Evolutionary conservation across 1,284 basidiomycete genomes (phyloP), one percentile per base, ranked within the genome.

Genomic region (Sparassis latifolia): DNA sequence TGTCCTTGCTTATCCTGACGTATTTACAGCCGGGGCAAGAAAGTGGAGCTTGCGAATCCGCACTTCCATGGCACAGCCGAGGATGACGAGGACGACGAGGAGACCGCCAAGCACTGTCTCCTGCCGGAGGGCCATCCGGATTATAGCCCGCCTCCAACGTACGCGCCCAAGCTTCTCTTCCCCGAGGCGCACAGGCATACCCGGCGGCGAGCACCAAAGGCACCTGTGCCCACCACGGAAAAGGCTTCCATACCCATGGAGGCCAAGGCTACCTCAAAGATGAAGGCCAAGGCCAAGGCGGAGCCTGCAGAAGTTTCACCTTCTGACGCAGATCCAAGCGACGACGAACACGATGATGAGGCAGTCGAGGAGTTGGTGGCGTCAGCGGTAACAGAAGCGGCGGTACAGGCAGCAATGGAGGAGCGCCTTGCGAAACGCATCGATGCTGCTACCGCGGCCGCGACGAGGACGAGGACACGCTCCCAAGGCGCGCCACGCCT

Each of bases 101-200:
- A 29, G 54, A 53, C 0, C 71, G 70, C 5, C 70, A 74, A 33
- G 68, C 70, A 1, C 70, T 66, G 2, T 72, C 78, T 3, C 62
- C 71, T 82, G 4, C 76, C 77, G 0, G 62, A 72, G 3, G 68
- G 73, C 2, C 71, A 83, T 53, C 75, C 76, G 0, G 78, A 80
- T 49, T 82, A 69, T 61, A 74, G 74, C 3, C 78, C 79, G 2
- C 66, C 71, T 20, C 62, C 72, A 2, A 63, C 66, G 33, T 76
- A 71, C 51, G 67, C 71, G 1, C 79, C 79, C 0, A 74, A 70
- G 48, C 61, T 78, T 7, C 69, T 82, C 10, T 81, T 81, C 63
- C 70, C 72, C 3, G 60, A 64, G 44, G 64, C 68, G 7, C 58
- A 62, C 45, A 51, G 54, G 45, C 47, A 27, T 33, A 33, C n/a